phyloP scores from a whole-genome alignment of 257 asterid genomes.

The Penstemon barbatus region DNA sequence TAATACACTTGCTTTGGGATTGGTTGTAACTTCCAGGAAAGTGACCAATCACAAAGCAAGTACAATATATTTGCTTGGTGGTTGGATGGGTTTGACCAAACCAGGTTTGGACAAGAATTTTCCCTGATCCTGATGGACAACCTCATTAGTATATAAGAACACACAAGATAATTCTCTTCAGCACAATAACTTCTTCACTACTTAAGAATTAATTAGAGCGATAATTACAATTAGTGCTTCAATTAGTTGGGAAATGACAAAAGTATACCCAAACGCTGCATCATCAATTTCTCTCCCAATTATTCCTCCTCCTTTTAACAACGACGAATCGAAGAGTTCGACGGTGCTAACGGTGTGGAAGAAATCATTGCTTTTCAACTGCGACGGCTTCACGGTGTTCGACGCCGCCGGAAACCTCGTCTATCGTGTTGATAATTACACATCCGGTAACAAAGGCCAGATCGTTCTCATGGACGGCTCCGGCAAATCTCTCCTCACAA shows the following conservation, averaged over 20 bases:
- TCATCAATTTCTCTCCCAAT: background rate
- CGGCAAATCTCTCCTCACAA: conserved; percentile 63
- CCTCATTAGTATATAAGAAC: too few relatives aligned
- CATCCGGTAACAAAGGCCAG: conserved; percentile 40
- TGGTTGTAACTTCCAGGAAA: too few relatives aligned
- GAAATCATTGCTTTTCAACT: conserved; percentile 65
- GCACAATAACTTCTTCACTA: too few relatives aligned
- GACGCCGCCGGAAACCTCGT: conserved; percentile 59
- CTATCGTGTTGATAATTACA: conserved; percentile 78
- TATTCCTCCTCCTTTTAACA: background rate
- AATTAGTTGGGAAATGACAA: conserved; percentile 38
- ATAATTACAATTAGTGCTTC: too few relatives aligned
- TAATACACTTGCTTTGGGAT: too few relatives aligned
- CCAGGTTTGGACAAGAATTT: too few relatives aligned
- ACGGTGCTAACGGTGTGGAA: conserved; percentile 73
- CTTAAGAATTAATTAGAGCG: too few relatives aligned
- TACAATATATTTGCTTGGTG: too few relatives aligned
- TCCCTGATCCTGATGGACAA: too few relatives aligned
- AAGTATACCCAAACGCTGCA: conserved; percentile 51
- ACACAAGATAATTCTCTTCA: too few relatives aligned
- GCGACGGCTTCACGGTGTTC: conserved; percentile 79
- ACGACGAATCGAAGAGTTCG: conserved; percentile 18
- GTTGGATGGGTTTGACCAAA: too few relatives aligned
- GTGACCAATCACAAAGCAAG: too few relatives aligned
- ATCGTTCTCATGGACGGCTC: conserved; percentile 67